These are phyloP conservation scores for Penicillium frequentans DNA, from an alignment of 2,329 filamentous ascomycete species.

Conservation along the genomic window DNA sequence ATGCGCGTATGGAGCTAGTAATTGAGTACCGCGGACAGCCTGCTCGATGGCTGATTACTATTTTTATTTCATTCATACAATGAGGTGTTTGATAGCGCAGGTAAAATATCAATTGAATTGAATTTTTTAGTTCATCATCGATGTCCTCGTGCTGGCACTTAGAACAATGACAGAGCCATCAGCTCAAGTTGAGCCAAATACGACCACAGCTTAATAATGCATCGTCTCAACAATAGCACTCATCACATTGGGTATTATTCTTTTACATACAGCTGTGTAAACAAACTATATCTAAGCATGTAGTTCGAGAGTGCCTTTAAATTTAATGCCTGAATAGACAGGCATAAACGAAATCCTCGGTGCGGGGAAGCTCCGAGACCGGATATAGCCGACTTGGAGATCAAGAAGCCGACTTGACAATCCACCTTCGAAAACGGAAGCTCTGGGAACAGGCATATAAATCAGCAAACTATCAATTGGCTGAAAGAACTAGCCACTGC, in stretches of 20 bases:
- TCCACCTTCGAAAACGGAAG: not conserved
- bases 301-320: not conserved
- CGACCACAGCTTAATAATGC: not conserved
- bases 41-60: too few relatives aligned
- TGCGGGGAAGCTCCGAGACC: constrained; percentile 20
- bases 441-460: not conserved
- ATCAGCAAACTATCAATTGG: not conserved
- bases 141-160: not conserved
- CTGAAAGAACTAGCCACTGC: not conserved
- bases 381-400: constrained; percentile 16
- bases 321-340: not conserved
- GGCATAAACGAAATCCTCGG: not conserved
- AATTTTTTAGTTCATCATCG: too few relatives aligned
- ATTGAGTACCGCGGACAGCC: too few relatives aligned
- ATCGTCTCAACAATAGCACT: not conserved
- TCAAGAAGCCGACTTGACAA: not conserved
- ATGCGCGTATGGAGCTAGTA: too few relatives aligned
- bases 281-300: not conserved
- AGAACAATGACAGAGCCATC: not conserved
- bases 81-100: too few relatives aligned
- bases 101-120: too few relatives aligned
- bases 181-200: not conserved
- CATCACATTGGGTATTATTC: not conserved
- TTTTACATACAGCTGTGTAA: not conserved
- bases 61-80: too few relatives aligned